These are phyloP conservation scores for Rhexocercosporidium sp. DNA, from an alignment of 2,329 filamentous ascomycete species.

Conservation along the genomic window DNA sequence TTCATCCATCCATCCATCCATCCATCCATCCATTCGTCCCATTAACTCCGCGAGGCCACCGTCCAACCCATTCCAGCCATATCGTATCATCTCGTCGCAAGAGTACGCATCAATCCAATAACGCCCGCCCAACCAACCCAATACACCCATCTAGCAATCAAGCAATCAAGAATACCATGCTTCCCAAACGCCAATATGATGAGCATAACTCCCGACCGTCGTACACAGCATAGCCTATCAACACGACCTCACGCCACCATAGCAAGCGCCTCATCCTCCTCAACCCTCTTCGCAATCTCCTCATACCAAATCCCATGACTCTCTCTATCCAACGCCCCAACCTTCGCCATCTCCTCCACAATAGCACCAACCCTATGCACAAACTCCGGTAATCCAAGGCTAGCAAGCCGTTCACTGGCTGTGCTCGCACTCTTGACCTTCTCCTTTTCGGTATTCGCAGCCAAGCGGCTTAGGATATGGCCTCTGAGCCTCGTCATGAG, in stretches of 20 bases:
- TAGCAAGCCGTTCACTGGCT: slow-evolving; percentile 71
- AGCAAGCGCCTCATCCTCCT: slow-evolving; percentile 20
- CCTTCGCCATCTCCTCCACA: slow-evolving; percentile 68
- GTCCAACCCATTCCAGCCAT: neutral
- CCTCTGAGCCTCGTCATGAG: slow-evolving; percentile 69
- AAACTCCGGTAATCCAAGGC: slow-evolving; percentile 75
- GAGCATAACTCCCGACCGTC: neutral
- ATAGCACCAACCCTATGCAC: slow-evolving; percentile 71
- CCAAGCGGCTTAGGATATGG: slow-evolving; percentile 69
- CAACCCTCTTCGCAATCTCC: slow-evolving; percentile 35
- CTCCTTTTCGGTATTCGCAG: slow-evolving; percentile 70
- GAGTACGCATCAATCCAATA: neutral
- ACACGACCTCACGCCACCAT: neutral
- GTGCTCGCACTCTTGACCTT: slow-evolving; percentile 72
- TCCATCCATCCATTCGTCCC: neutral
- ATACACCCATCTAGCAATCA: slow-evolving; percentile 16
- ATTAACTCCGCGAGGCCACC: neutral
- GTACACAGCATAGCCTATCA: neutral
- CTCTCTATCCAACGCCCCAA: slow-evolving; percentile 70
- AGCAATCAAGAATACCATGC: neutral
- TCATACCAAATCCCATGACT: slow-evolving; percentile 76
- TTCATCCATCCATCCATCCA: neutral
- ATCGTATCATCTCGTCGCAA: neutral
- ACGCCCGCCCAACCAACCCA: slow-evolving; percentile 5
- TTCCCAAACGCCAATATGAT: slow-evolving; percentile 18